Evolutionary conservation across 2,329 filamentous ascomycete genomes (phyloP), one percentile per base, ranked within the genome.

Genomic region (Trichoderma koningii): DNA sequence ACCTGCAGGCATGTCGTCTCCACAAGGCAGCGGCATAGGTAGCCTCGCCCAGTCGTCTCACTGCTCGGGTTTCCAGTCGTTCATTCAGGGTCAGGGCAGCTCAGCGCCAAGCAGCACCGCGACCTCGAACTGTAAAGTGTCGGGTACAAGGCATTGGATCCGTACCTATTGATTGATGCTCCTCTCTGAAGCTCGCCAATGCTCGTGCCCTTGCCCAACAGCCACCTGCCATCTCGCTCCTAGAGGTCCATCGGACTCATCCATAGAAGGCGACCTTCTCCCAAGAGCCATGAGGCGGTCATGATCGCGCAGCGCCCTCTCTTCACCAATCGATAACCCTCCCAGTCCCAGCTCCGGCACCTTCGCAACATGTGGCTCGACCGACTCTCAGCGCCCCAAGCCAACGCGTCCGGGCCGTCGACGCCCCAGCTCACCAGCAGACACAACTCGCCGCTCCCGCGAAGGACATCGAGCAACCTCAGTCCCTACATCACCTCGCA

Each of bases 321-420:
- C 28, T 23, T 30, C 26, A 14, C 52, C 41, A 53, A 55, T 34
- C 50, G 48, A 63, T 63, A 55, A 47, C 60, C 41, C 19, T 38
- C 34, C 34, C 50, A 34, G n/a, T 50, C 7, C 60, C 41, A 42
- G 34, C 60, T 55, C 60, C 26, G 34, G 50, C 48, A 38, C 51
- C 53, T 66, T 65, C 65, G 67, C 72, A 78, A 72, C 72, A 96
- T 96, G 92, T 97, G 93, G 93, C 87, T 96, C 74, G 93, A 97
- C 80, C 89, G 93, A 76, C 87, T 96, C 69, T 89, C 90, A 69
- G 87, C 74, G 67, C 71, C 85, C 71, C 88, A 90, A 76, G 85
- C 88, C 65, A 87, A 69, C 68, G 85, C 75, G 80, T 86, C 77
- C 67, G 80, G 78, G 69, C 82, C 85, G 64, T 83, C 85, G 68